phyloP scores from a whole-genome alignment of 2,329 filamentous ascomycete genomes.

The Emmonsia crescens region DNA sequence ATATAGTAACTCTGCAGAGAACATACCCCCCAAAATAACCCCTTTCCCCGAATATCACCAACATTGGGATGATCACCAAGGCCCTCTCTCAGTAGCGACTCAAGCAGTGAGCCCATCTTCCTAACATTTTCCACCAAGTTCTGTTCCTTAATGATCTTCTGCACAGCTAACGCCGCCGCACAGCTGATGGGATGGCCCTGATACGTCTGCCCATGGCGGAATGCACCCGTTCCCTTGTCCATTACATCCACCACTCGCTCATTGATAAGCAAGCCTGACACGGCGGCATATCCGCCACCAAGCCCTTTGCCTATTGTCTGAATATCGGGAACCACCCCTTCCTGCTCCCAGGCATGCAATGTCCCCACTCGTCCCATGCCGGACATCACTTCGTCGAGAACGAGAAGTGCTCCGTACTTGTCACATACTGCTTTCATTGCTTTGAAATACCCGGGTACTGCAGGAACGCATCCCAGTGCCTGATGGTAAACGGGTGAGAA shows the following conservation, averaged over 20 bases:
- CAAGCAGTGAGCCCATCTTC: constrained; percentile 40
- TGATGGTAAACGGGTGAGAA: constrained; percentile 16
- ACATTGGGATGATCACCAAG: constrained; percentile 41
- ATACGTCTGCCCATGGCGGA: constrained; percentile 51
- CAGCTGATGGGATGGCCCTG: constrained; percentile 50
- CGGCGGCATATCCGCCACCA: constrained; percentile 45
- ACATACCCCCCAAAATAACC: constrained; percentile 50
- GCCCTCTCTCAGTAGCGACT: constrained; percentile 31
- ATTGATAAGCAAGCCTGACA: constrained; percentile 46
- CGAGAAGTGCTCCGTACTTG: constrained; percentile 60
- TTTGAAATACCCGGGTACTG: constrained; percentile 56
- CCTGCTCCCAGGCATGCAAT: constrained; percentile 49
- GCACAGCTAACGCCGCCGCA: constrained; percentile 50
- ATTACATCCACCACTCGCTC: constrained; percentile 40
- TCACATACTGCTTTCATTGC: constrained; percentile 60
- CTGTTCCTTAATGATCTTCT: constrained; percentile 46
- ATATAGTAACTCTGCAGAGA: neutral
- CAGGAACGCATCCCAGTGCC: constrained; percentile 58
- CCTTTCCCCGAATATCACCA: constrained; percentile 48
- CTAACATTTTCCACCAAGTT: constrained; percentile 49
- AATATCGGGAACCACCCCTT: constrained; percentile 48
- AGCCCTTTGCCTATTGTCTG: constrained; percentile 51
- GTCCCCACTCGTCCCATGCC: constrained; percentile 50
- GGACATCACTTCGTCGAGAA: constrained; percentile 68
- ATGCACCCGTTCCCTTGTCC: constrained; percentile 37